Base-by-base conservation (phyloP, 495 filamentous ascomycete genomes). In the Aspergillus sclerotioniger region DNA sequence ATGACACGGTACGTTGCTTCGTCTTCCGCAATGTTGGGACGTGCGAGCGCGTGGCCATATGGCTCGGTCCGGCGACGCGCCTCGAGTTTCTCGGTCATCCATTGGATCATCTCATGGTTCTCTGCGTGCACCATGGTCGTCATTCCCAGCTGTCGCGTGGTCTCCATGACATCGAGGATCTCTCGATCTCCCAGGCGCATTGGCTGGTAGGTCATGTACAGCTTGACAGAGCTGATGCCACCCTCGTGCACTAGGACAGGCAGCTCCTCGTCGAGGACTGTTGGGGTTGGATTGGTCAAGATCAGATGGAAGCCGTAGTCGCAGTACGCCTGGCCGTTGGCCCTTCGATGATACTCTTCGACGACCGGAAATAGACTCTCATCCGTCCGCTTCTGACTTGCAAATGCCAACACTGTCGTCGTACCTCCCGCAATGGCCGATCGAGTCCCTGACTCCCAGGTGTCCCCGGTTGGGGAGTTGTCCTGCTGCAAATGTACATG, bases 301-400 rank as follows among this genome's bases (percentile, higher is more conserved):
- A 87, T 74, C 1, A 85, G 64, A 62, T 87, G 84, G 65, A 85
- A 85, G n/a, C 73, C 75, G 55, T 86, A 87, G 62, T 86, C 84
- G 51, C 75, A 78, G 65, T 84, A 84, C 58, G 77, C 79, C 39
- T 78, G 74, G 29, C 69, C 71, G 8, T 53, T 51, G 2, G 83
- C 78, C 28, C 74, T 72, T 6, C 53, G 62, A 51, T 84, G 79
- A n/a, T 79, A 80, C 6, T 70, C 75, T 19, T 68, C 66, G 1
- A 87, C 66, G 0, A 78, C 77, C 4, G 67, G 65, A 12, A 82
- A 67, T 8, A 86, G 68, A 2, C 75, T 78, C n/a, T 76, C 65
- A 28, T 81, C 74, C 20, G 61, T 66, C 37, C 80, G 80, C 45
- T 73, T 68, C 67, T 86, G 83, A 5, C 77, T 75, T 5, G 82